These are phyloP conservation scores for Cantharellus cinnabarinus DNA, from an alignment of 768 basidiomycete species.

Conservation along the genomic window DNA sequence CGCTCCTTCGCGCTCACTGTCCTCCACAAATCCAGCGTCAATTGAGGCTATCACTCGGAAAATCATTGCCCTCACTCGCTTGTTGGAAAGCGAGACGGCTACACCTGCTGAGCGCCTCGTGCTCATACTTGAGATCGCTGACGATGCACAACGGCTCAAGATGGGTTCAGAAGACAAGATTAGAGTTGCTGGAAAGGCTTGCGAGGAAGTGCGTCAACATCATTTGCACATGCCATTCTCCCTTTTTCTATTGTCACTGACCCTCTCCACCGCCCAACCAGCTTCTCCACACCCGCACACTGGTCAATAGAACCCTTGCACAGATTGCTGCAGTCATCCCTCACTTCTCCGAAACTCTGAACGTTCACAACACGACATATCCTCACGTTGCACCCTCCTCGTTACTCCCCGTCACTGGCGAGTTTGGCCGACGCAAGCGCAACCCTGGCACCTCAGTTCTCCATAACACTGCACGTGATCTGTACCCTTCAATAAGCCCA, in stretches of 20 bases:
- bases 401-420: constrained; percentile 2
- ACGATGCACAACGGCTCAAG: constrained; percentile 79
- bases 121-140: constrained; percentile 81
- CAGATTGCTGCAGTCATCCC: constrained; percentile 7
- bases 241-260: neutral
- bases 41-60: constrained; percentile 64
- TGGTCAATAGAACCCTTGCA: neutral
- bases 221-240: constrained; percentile 12
- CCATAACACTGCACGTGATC: neutral
- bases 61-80: constrained; percentile 49
- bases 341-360: constrained; percentile 1
- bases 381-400: constrained; percentile 10
- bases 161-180: constrained; percentile 97
- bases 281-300: neutral
- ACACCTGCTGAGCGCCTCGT: constrained; percentile 47
- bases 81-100: constrained; percentile 45
- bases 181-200: constrained; percentile 76
- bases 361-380: constrained; percentile 6
- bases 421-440: constrained; percentile 5
- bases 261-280: neutral
- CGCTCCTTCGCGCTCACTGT: too few species aligned
- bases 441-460: neutral
- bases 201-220: constrained; percentile 54
- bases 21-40: constrained; percentile 30
- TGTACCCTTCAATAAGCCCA: neutral